phyloP scores from a whole-genome alignment of 345 rosid genomes.

The Euphorbia lathyris region DNA sequence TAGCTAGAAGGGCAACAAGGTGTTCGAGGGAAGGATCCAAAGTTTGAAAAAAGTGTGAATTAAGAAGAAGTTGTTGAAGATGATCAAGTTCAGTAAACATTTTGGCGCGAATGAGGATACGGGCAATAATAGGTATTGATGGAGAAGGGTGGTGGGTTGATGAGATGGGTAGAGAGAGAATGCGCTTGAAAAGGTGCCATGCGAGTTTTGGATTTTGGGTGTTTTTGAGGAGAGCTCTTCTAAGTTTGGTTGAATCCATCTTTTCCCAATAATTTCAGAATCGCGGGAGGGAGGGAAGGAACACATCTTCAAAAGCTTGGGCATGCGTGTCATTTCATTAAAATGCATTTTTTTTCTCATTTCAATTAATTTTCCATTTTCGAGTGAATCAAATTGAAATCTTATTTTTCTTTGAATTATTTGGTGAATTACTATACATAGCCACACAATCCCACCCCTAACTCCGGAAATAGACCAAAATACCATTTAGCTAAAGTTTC shows the following conservation, averaged over 20 bases:
- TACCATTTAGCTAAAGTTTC: too few relatives aligned
- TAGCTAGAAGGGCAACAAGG: constrained; percentile 45
- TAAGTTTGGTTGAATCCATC: constrained; percentile 62
- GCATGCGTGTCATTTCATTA: too few relatives aligned
- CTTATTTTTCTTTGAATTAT: too few relatives aligned
- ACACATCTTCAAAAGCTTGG: too few relatives aligned
- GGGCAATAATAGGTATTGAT: constrained; percentile 55
- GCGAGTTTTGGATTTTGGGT: constrained; percentile 64
- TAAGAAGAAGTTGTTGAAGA: constrained; percentile 53
- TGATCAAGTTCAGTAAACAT: constrained; percentile 64
- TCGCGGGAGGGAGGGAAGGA: constrained; percentile 7
- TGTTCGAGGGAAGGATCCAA: constrained; percentile 41
- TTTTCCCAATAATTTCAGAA: neutral
- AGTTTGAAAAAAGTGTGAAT: constrained; percentile 24
- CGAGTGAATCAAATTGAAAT: too few relatives aligned
- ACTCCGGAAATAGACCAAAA: too few relatives aligned
- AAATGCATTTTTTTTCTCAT: too few relatives aligned
- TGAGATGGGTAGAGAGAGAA: constrained; percentile 43
- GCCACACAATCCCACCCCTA: too few relatives aligned
- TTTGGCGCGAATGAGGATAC: constrained; percentile 56
- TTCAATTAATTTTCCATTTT: too few relatives aligned
- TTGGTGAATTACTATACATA: too few relatives aligned
- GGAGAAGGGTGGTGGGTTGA: constrained; percentile 11
- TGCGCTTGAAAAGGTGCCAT: constrained; percentile 81
- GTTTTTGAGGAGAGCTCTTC: constrained; percentile 59